Base-by-base conservation (phyloP, 306 rosid genomes). In the Rosa multiflora region DNA sequence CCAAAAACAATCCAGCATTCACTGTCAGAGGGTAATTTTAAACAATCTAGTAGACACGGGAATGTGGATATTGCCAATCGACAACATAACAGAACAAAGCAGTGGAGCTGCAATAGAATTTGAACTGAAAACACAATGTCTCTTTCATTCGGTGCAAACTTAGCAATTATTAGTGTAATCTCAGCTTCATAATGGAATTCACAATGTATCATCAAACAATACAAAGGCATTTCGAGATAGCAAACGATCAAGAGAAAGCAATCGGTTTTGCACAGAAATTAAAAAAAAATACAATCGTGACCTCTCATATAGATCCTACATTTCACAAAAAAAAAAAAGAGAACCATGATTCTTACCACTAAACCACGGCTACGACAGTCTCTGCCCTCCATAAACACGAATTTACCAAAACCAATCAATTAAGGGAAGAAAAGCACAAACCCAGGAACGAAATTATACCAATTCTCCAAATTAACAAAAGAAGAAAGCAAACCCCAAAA, bases 361-460 rank as follows among this genome's bases (percentile, higher is more conserved):
- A 79, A 85, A 84, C 77, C 81, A 76, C 82, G 87, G 47, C 73
- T 77, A 81, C 76, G 86, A 82, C 59, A 83, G 82, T 87, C 88
- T 73, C 86, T 79, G 51, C 83, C 76, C 70, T 86, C 95, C 93
- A 89, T 88, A 71, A 66, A 73, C 70, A 59, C 52, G 46, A 63
- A 81, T 29, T 42, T 43, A 40, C 74, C 6, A 0, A 39, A 39
- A 49, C 15, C 62, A 73, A 68, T 32, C 49, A 78, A 80, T 52
- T 26, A 74, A 0, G 20, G 32, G 58, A 59, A 20, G 52, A 69
- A 78, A 70, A 74, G 49, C 47, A 43, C 76, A 64, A 77, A 63
- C 77, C 76, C 79, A 67, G 72, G 74, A 76, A 48, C 55, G 11
- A 71, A 66, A 12, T 59, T 69, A 81, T 70, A 77, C 81, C 76